Evolutionary conservation across 2,329 filamentous ascomycete genomes (phyloP), one percentile per base, ranked within the genome.

Genomic region (Hypoxylon sp.): DNA sequence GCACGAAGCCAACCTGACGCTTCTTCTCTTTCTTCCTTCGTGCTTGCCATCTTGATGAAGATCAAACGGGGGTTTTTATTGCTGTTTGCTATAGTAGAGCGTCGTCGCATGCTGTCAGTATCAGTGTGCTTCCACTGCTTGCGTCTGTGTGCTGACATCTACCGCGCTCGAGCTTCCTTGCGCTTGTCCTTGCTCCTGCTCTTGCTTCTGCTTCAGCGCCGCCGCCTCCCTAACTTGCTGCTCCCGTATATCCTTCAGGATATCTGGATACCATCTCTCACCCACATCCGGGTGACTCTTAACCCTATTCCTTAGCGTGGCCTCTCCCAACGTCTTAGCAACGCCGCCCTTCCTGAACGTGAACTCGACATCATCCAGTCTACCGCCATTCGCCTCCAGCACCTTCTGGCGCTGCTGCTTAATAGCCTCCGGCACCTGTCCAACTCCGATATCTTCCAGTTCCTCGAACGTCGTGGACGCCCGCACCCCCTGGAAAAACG

Each of bases 231-330:
- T 78, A 35, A 82, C 82, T 80, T 91, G 85, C 78, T 91, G 86
- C 73, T 86, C 86, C 57, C 86, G 84, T 56, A 91, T 87, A 66
- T 84, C 83, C 66, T 79, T 80, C 70, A 89, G 75, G 19, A 90
- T 86, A 47, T 91, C 88, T 2, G 90, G 90, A 76, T 92, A 93
- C 89, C 93, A 97, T 74, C 89, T 84, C 83, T 94, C 92, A 1
- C 92, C 93, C 0, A 97, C 93, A 78, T 97, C 93, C 2, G 91
- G 92, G 81, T 97, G 93, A 72, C 91, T 94, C 85, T 94, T 96
- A 73, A 97, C 86, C 13, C 93, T 83, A 80, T 97, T 97, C 81
- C 92, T 87, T 77, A 97, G 81, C 65, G 93, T 97, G 10, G 93
- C 93, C 83, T 97, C 93, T 3, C 93, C 93, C 7, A 97, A 81